A percentile compares a stretch with the other conserved stretches of the same genome.
These are phyloP conservation scores for Mentha longifolia DNA, from an alignment of 257 asterid species.

Conservation along the genomic window DNA sequence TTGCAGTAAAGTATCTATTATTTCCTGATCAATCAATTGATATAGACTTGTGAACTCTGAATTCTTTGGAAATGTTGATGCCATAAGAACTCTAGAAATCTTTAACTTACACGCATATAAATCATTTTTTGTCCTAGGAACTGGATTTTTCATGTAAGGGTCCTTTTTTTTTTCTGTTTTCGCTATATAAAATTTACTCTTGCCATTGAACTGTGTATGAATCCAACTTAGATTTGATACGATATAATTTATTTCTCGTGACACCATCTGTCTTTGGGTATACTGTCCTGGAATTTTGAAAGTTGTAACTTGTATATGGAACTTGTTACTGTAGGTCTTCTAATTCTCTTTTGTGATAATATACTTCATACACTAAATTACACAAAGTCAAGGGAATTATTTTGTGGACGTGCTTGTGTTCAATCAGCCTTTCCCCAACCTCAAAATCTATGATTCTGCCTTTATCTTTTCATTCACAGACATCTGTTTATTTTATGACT, in stretches of 20 bases:
- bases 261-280: slow-evolving; percentile 1
- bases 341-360: neutral
- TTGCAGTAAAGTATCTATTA: slow-evolving; percentile 21
- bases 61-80: slow-evolving; percentile 15
- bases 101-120: slow-evolving; percentile 12
- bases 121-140: neutral
- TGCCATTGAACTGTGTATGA: slow-evolving; percentile 13
- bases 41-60: slow-evolving; percentile 23
- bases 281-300: neutral
- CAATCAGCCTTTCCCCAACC: neutral
- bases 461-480: neutral
- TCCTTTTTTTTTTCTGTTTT: slow-evolving; percentile 9
- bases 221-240: slow-evolving; percentile 18
- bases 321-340: neutral
- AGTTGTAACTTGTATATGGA: neutral
- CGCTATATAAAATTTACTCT: too few species aligned
- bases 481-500: slow-evolving; percentile 17
- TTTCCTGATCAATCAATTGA: slow-evolving; percentile 11
- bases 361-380: neutral
- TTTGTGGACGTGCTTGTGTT: neutral
- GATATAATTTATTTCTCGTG: neutral
- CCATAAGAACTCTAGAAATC: slow-evolving; percentile 8
- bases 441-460: slow-evolving; percentile 8
- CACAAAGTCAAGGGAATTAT: neutral
- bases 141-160: neutral